Evolutionary conservation across 1,284 basidiomycete genomes (phyloP).

Genomic region (Ceratobasidium sp.): DNA sequence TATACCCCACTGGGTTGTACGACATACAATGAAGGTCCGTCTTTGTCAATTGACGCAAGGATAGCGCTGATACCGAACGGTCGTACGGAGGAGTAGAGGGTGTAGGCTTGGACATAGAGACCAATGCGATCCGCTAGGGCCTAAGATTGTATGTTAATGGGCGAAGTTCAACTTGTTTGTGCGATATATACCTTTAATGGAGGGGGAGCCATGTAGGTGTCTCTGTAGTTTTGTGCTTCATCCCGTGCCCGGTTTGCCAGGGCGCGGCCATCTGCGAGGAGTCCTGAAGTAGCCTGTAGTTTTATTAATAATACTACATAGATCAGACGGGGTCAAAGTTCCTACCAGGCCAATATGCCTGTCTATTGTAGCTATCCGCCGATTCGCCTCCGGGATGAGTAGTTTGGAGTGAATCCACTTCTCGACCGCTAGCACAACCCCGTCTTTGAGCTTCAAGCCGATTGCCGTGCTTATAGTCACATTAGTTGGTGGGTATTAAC

Average conservation of each 20-base stretch:
- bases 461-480: slow-evolving; percentile 74
- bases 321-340: slow-evolving; percentile 9
- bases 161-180: background rate
- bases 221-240: slow-evolving; percentile 80
- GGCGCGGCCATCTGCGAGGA: slow-evolving; percentile 93
- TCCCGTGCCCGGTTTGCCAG: slow-evolving; percentile 84
- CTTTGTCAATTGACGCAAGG: slow-evolving; percentile 87
- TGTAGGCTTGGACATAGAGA: slow-evolving; percentile 93
- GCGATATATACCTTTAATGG: slow-evolving; percentile 72
- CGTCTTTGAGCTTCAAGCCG: slow-evolving; percentile 91
- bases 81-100: slow-evolving; percentile 96
- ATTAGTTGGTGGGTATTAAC: background rate
- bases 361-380: slow-evolving; percentile 92
- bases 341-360: slow-evolving; percentile 88
- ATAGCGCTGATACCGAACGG: slow-evolving; percentile 96
- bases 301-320: background rate
- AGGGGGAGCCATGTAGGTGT: slow-evolving; percentile 76
- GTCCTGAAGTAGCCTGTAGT: slow-evolving; percentile 84
- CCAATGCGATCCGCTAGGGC: slow-evolving; percentile 83
- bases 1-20: slow-evolving; percentile 96
- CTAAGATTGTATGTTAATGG: slow-evolving; percentile 55
- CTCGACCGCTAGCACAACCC: slow-evolving; percentile 94
- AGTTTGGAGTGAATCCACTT: slow-evolving; percentile 98
- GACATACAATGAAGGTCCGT: slow-evolving; percentile 86
- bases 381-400: slow-evolving; percentile 90